phyloP scores from a whole-genome alignment of 2,329 filamentous ascomycete genomes.

The Fusarium algeriense region DNA sequence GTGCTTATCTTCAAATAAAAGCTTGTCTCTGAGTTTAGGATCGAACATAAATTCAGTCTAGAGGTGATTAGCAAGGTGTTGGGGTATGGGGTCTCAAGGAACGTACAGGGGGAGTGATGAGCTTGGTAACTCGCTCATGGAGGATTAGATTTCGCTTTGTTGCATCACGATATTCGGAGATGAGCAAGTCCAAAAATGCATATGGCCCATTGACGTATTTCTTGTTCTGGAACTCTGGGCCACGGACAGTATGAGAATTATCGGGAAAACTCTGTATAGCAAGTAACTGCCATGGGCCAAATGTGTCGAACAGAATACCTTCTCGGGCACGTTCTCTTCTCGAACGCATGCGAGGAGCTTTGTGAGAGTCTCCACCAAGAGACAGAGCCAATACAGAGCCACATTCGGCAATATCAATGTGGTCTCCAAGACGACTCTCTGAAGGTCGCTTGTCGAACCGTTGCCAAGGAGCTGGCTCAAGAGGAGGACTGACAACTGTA shows the following conservation, averaged over 20 bases:
- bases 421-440: constrained; percentile 56
- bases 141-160: constrained; percentile 69
- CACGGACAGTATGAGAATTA: constrained; percentile 67
- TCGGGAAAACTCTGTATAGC: constrained; percentile 71
- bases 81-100: neutral
- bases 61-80: constrained; percentile 17
- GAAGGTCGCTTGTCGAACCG: constrained; percentile 62
- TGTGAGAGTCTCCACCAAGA: constrained; percentile 64
- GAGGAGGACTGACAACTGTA: constrained; percentile 67
- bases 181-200: constrained; percentile 69
- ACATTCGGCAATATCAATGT: constrained; percentile 71
- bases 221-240: constrained; percentile 64
- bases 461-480: constrained; percentile 71
- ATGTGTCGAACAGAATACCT: constrained; percentile 69
- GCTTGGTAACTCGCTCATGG: constrained; percentile 66
- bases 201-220: constrained; percentile 71
- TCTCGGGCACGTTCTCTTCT: constrained; percentile 62
- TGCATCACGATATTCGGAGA: constrained; percentile 71
- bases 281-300: constrained; percentile 71
- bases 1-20: constrained; percentile 71
- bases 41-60: constrained; percentile 70
- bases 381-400: constrained; percentile 70
- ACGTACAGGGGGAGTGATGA: constrained; percentile 61
- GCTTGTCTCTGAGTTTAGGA: constrained; percentile 64
- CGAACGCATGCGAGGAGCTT: constrained; percentile 62